Percentiles rank a stretch among this genome's conserved stretches.
Evolutionary conservation across 2,329 filamentous ascomycete species (phyloP).

Genomic region (Cercospora janseana): DNA sequence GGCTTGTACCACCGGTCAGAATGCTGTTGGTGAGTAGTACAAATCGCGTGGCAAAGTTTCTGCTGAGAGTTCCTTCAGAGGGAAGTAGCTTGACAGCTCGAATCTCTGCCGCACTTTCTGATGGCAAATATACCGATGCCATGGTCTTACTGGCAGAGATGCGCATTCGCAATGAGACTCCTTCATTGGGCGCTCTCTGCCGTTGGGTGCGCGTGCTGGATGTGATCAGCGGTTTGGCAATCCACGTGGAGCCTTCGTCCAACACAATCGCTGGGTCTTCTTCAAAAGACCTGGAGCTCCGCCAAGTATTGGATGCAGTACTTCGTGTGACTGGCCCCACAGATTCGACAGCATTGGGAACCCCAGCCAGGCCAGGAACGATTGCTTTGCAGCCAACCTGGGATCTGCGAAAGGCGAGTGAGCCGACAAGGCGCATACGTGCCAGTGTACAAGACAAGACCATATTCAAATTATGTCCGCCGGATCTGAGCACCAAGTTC

Average conservation of each 20-base stretch:
- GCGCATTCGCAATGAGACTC: conserved; percentile 63
- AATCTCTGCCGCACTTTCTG: conserved; percentile 63
- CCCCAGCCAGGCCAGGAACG: conserved; percentile 37
- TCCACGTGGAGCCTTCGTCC: conserved; percentile 49
- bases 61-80: conserved; percentile 40
- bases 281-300: conserved; percentile 53
- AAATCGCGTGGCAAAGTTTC: not conserved
- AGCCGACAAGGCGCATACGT: conserved; percentile 49
- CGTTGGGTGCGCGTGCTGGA: conserved; percentile 72
- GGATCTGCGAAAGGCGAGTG: conserved; percentile 53
- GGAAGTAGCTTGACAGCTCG: conserved; percentile 64
- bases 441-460: conserved; percentile 59
- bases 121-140: conserved; percentile 65
- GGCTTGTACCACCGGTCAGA: conserved; percentile 65
- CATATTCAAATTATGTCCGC: conserved; percentile 48
- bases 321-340: conserved; percentile 62
- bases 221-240: conserved; percentile 64
- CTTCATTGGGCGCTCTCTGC: conserved; percentile 66
- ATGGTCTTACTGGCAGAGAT: conserved; percentile 66
- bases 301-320: conserved; percentile 63
- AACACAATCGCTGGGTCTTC: conserved; percentile 42
- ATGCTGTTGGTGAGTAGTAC: conserved; percentile 40
- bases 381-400: conserved; percentile 61
- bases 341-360: conserved; percentile 42
- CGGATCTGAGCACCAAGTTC: conserved; percentile 46